phyloP scores from a whole-genome alignment of 2,329 filamentous ascomycete genomes.

The Ophiosphaerella narmari region DNA sequence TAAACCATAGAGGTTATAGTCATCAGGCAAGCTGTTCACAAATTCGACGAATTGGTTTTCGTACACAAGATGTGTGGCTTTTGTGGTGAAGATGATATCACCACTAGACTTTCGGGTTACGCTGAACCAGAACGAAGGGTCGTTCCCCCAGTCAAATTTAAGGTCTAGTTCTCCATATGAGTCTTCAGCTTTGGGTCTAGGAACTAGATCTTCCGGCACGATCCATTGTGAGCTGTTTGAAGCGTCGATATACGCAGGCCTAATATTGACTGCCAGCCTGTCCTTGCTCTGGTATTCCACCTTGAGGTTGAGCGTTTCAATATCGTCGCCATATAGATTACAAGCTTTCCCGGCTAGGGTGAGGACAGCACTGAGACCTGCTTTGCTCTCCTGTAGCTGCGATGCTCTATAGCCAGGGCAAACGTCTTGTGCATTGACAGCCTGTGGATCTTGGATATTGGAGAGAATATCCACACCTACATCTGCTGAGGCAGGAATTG shows the following conservation, averaged over 20 bases:
- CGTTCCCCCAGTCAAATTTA: slow-evolving; percentile 58
- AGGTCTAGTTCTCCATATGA: slow-evolving; percentile 51
- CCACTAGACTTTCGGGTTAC: slow-evolving; percentile 62
- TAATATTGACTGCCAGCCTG: slow-evolving; percentile 72
- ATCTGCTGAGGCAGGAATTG: slow-evolving; percentile 44
- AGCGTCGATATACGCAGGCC: slow-evolving; percentile 64
- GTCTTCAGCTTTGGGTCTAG: slow-evolving; percentile 56
- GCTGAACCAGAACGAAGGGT: slow-evolving; percentile 62
- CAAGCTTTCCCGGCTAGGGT: slow-evolving; percentile 61
- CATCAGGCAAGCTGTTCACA: slow-evolving; percentile 65
- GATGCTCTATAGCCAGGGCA: slow-evolving; percentile 66
- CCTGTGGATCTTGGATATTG: slow-evolving; percentile 67
- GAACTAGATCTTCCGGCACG: slow-evolving; percentile 66
- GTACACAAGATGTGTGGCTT: slow-evolving; percentile 68
- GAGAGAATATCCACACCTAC: slow-evolving; percentile 52
- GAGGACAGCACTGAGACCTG: slow-evolving; percentile 59
- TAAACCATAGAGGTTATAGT: slow-evolving; percentile 77
- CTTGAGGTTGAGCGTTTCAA: slow-evolving; percentile 67
- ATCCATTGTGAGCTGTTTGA: slow-evolving; percentile 70
- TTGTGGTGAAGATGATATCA: slow-evolving; percentile 71
- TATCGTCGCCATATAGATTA: slow-evolving; percentile 78
- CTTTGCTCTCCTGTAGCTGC: slow-evolving; percentile 51
- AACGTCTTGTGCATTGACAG: slow-evolving; percentile 64
- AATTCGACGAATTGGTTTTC: slow-evolving; percentile 82
- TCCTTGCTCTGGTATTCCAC: slow-evolving; percentile 70